Base-by-base conservation (phyloP, 129 eudicot genomes). In the Sambucus nigra region DNA sequence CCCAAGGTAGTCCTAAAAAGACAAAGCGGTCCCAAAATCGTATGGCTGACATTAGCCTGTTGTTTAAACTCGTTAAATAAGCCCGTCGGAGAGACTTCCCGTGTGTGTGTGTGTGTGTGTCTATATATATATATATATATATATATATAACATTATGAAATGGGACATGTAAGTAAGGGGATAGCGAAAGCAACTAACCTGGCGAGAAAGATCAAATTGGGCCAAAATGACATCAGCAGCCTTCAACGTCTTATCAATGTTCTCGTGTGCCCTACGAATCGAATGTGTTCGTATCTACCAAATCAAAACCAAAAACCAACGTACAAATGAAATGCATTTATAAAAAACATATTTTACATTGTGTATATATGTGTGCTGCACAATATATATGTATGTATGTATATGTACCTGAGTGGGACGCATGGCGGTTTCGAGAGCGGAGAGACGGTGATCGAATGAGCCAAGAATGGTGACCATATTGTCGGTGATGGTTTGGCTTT, bases 371-470 rank as follows among this genome's bases (percentile, higher is more conserved):
- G 39, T 16, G 9, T 20, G 17, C n/a, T n/a, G n/a, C n/a, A n/a
- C n/a, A n/a, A n/a, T n/a, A n/a, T n/a, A n/a, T n/a, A n/a, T n/a
- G n/a, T n/a, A n/a, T n/a, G n/a, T n/a, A n/a, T n/a, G n/a, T n/a
- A n/a, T n/a, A n/a, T n/a, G n/a, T n/a, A 24, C 97, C 98, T 85
- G 98, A 5, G 95, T 91, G 10, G 98, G 95, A 0, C 98, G 98
- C 94, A 84, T 84, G 59, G 97, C 95, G 39, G 94, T 80, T 75
- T 88, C 97, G 23, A 88, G 97, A 51, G 95, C 94, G 45, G 97
- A 88, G 68, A 88, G 85, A 24, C 95, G 95, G 69, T 71, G 87
- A 66, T 88, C 97, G 60, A 88, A 88, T 55, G 92, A 88, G 24
- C 97, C 97, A 29, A 88, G 88, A 49, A 84, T 88, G 58, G 84